These are phyloP conservation scores for Arctium lappa DNA, from an alignment of 129 eudicot species.

Conservation along the genomic window DNA sequence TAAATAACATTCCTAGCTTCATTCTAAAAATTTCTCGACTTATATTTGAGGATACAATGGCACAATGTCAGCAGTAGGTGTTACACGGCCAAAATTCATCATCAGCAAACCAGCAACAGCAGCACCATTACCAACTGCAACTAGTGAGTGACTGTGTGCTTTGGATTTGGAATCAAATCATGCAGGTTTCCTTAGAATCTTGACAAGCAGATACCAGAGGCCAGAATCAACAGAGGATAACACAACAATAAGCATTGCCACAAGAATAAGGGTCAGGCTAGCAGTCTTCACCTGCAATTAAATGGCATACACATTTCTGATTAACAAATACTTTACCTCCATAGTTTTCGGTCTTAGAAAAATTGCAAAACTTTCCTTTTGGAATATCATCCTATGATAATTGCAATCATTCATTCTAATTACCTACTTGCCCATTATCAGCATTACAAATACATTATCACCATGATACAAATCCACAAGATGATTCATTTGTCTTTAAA, in stretches of 20 bases:
- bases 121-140: background rate
- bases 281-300: constrained; percentile 80
- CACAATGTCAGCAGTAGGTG: too few relatives aligned
- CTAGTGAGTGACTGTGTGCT: background rate
- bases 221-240: constrained; percentile 79
- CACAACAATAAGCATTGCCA: constrained; percentile 81
- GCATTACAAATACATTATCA: too few relatives aligned
- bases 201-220: constrained; percentile 63
- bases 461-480: too few relatives aligned
- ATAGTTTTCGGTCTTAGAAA: background rate
- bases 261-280: constrained; percentile 72
- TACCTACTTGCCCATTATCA: too few relatives aligned
- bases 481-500: too few relatives aligned
- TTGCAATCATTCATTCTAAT: too few relatives aligned
- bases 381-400: too few relatives aligned
- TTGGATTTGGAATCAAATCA: constrained; percentile 11
- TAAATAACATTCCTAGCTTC: too few relatives aligned
- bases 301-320: constrained; percentile 6
- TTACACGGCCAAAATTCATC: background rate
- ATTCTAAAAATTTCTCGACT: background rate
- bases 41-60: background rate
- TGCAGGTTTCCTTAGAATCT: constrained; percentile 46
- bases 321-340: background rate
- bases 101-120: background rate
- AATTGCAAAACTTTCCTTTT: background rate